Base-by-base conservation (phyloP, 139 green algal genomes). In the Chlorella vulgaris region DNA sequence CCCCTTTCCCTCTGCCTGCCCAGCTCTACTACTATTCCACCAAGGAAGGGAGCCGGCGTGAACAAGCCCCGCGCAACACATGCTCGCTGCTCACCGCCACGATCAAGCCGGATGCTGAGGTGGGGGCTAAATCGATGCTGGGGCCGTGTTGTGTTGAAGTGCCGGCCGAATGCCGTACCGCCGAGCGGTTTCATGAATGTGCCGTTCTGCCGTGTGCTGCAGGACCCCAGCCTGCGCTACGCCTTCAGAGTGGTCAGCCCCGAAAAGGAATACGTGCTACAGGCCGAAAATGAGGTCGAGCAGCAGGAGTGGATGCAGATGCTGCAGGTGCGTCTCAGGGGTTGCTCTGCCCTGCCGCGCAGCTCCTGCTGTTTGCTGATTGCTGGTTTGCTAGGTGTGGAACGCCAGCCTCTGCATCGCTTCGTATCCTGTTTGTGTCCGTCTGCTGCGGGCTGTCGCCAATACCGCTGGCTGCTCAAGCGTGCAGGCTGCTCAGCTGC, bases 201-300 rank as follows among this genome's bases (percentile, higher is more conserved):
- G 61, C 61, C 58, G 22, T 58, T 58, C 10, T 58, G 10, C 47
- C 15, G 26, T n/a, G n/a, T 1, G 21, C 22, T 36, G 47, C 92
- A 97, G 62, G 91, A 96, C 39, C 67, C 78, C 76, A 66, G 84
- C 35, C 66, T 95, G 19, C 85, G 88, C 69, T 93, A 92, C 78
- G 93, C 89, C 84, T 98, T 98, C 89, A 77, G 94, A 40, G 89
- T 98, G 42, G 87, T 98, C 2, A 93, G 85, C 63, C 92, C 93
- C 8, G 83, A 89, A 19, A 92, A 91, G 75, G 91, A 88, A 13
- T 95, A 94, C 42, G 60, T 89, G 88, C 85, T 97, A 63, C 93
- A 98, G 81, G 95, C 93, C 26, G 91, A 97, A 78, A 94, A 87
- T 61, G 91, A 94, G 36, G 39, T 87, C 50, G 95, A 97, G 29